A percentile compares a stretch with the other conserved stretches of the same genome.
Conservation (phyloP, 2,329 filamentous ascomycete species). For the Magnaporthales sp. region DNA sequence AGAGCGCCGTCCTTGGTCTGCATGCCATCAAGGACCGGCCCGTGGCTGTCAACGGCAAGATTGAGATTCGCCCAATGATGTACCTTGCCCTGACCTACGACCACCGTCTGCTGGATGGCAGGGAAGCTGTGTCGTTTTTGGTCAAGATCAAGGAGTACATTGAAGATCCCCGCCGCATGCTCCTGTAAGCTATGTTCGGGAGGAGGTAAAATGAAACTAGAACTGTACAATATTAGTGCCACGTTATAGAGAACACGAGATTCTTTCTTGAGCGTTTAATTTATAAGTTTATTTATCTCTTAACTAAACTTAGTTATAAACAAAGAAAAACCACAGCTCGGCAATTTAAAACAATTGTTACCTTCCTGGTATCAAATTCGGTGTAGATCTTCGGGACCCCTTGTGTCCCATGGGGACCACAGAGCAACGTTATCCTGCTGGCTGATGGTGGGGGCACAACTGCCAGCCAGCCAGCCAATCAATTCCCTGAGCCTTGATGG, state of each 20-base stretch:
- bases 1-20: slow-evolving; percentile 83
- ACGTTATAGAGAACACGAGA: too few species aligned
- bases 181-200: slow-evolving; percentile 39
- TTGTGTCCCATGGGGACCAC: too few species aligned
- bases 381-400: too few species aligned
- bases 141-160: slow-evolving; percentile 98
- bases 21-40: slow-evolving; percentile 96
- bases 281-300: too few species aligned
- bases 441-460: background rate
- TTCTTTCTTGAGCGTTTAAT: too few species aligned
- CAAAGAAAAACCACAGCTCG: too few species aligned
- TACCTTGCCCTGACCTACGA: slow-evolving; percentile 97
- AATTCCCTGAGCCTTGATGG: background rate
- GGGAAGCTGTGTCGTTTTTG: slow-evolving; percentile 92
- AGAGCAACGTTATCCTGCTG: background rate
- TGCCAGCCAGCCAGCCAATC: too few species aligned
- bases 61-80: slow-evolving; percentile 99
- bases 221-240: slow-evolving; percentile 1
- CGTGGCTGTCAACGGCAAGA: slow-evolving; percentile 82
- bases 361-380: too few species aligned
- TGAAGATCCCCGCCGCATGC: slow-evolving; percentile 89
- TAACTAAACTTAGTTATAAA: too few species aligned
- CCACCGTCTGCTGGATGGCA: slow-evolving; percentile 87
- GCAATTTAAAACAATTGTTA: too few species aligned
- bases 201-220: background rate